A percentile compares a stretch with the other conserved stretches of the same genome.
Evolutionary conservation across 192 early-diverging fungal species (phyloP).

Genomic region (Podila clonocystis): DNA sequence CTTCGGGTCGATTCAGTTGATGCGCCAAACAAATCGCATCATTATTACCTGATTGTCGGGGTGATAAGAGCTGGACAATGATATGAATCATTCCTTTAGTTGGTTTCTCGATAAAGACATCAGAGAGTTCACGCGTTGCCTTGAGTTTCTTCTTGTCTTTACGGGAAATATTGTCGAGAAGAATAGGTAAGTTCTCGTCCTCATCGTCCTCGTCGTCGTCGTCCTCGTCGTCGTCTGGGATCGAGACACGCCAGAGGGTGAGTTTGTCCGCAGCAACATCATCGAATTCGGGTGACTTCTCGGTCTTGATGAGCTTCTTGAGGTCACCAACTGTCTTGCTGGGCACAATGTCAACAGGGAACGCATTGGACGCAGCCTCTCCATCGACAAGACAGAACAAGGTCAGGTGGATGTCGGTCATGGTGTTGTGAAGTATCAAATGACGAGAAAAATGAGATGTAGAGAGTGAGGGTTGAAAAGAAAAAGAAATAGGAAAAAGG

Average conservation of each 20-base stretch:
- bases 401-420: not conserved
- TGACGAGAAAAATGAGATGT: too few relatives aligned
- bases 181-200: not conserved
- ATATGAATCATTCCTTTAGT: not conserved
- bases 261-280: conserved; percentile 2
- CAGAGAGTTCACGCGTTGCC: not conserved
- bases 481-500: too few relatives aligned
- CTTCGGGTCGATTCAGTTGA: not conserved
- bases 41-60: not conserved
- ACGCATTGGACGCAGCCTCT: conserved; percentile 1
- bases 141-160: not conserved
- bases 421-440: too few relatives aligned
- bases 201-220: not conserved
- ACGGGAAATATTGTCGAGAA: not conserved
- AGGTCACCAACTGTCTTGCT: conserved; percentile 2
- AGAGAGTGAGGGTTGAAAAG: too few relatives aligned
- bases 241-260: conserved; percentile 10
- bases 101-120: not conserved
- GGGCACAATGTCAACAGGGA: conserved; percentile 3
- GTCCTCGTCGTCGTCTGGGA: not conserved
- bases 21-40: not conserved
- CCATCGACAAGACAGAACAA: conserved; percentile 20
- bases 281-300: not conserved
- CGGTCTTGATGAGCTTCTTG: conserved; percentile 9
- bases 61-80: not conserved